phyloP scores from a whole-genome alignment of 305 asterid species.

The Fraxinus greggii region DNA sequence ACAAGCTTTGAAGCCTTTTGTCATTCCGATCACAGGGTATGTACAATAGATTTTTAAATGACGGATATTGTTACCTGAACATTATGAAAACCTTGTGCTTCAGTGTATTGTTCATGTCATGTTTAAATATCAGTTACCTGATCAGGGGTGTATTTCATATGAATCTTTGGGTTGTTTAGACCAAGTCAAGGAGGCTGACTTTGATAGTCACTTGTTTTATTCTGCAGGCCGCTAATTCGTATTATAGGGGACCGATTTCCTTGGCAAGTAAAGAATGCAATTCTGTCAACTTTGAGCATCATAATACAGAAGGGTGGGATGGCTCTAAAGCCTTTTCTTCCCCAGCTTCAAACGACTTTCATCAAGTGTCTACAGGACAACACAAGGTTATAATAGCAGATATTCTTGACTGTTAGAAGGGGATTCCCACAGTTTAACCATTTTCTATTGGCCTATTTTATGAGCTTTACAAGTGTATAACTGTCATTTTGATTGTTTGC shows the following conservation, averaged over 20 bases:
- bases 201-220: slow-evolving; percentile 24
- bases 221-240: slow-evolving; percentile 88
- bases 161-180: background rate
- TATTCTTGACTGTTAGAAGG: background rate
- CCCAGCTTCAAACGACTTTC: slow-evolving; percentile 98
- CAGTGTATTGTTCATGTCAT: background rate
- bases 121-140: slow-evolving; percentile 1
- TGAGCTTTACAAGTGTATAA: background rate
- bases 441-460: background rate
- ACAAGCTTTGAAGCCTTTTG: slow-evolving; percentile 82
- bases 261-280: slow-evolving; percentile 99
- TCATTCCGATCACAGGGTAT: slow-evolving; percentile 96
- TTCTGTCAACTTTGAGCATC: slow-evolving; percentile 86
- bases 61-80: background rate
- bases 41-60: slow-evolving; percentile 22
- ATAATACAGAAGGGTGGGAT: slow-evolving; percentile 89
- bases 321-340: slow-evolving; percentile 93
- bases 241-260: slow-evolving; percentile 96
- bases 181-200: slow-evolving; percentile 24
- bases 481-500: background rate
- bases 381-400: slow-evolving; percentile 58
- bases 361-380: slow-evolving; percentile 93
- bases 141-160: background rate
- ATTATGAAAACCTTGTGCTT: background rate
- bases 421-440: slow-evolving; percentile 13